Percentiles rank a stretch among this genome's conserved stretches.
These are phyloP conservation scores for Sutorius australiensis DNA, from an alignment of 768 basidiomycete genomes.

Conservation along the genomic window DNA sequence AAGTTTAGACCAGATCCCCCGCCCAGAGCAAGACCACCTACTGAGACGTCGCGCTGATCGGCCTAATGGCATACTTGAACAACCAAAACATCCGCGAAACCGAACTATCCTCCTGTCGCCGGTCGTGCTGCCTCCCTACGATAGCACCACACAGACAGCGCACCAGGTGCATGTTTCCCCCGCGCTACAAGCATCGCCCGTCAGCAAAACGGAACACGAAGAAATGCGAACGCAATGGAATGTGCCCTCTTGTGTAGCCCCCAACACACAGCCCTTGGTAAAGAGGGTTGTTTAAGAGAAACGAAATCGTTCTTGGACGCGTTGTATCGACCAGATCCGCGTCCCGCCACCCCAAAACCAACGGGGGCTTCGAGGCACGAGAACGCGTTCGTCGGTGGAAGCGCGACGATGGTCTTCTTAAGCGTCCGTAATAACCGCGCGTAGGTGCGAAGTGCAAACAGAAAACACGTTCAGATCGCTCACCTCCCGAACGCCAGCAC, in stretches of 20 bases:
- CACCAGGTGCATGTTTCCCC: conserved; percentile 60
- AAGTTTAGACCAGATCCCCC: neutral
- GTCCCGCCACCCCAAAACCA: conserved; percentile 41
- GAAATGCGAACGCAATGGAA: conserved; percentile 14
- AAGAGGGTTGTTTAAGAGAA: conserved; percentile 86
- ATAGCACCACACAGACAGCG: conserved; percentile 84
- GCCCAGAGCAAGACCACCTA: conserved; percentile 37
- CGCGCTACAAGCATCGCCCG: conserved; percentile 36
- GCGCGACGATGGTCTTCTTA: conserved; percentile 91
- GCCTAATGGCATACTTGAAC: conserved; percentile 81
- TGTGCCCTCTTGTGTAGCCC: conserved; percentile 93
- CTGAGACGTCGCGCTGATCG: conserved; percentile 58
- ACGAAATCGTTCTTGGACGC: conserved; percentile 69
- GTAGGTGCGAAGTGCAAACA: neutral
- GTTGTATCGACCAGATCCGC: conserved; percentile 85
- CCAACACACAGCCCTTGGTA: conserved; percentile 62
- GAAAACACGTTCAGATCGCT: conserved; percentile 32
- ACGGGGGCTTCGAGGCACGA: conserved; percentile 49
- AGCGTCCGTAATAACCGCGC: conserved; percentile 48
- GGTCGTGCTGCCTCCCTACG: conserved; percentile 66
- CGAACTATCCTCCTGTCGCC: conserved; percentile 31
- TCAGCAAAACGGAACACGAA: conserved; percentile 20
- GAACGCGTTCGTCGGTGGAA: conserved; percentile 50
- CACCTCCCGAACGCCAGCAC: conserved; percentile 39
- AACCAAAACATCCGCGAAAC: conserved; percentile 56